Evolutionary conservation across 1,139 yeast genomes (phyloP).

Genomic region (Debaryomyces singareniensis): DNA sequence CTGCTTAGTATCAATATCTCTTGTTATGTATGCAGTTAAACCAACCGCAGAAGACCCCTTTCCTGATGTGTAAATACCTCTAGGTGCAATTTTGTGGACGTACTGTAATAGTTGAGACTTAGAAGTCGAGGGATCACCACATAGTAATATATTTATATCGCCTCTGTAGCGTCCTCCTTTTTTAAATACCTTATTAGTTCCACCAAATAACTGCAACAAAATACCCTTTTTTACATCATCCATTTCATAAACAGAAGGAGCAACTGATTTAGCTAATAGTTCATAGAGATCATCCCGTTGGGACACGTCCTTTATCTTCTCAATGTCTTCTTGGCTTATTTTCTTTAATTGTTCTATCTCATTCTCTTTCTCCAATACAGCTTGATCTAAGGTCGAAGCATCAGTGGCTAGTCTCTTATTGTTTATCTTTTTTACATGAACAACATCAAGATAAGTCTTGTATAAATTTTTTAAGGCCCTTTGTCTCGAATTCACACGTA

Average conservation of each 20-base stretch:
- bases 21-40: slow-evolving; percentile 90
- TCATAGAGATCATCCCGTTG: slow-evolving; percentile 78
- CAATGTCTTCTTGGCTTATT: slow-evolving; percentile 64
- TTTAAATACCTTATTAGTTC: slow-evolving; percentile 79
- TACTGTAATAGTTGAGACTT: slow-evolving; percentile 91
- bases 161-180: slow-evolving; percentile 97
- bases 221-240: slow-evolving; percentile 97
- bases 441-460: slow-evolving; percentile 92
- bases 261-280: slow-evolving; percentile 82
- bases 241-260: slow-evolving; percentile 93
- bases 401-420: slow-evolving; percentile 78
- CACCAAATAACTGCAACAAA: slow-evolving; percentile 87
- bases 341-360: slow-evolving; percentile 74
- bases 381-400: slow-evolving; percentile 52
- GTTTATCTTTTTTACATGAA: slow-evolving; percentile 84
- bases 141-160: slow-evolving; percentile 79
- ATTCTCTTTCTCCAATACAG: slow-evolving; percentile 44
- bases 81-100: slow-evolving; percentile 94
- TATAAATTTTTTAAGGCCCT: slow-evolving; percentile 77
- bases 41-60: slow-evolving; percentile 99
- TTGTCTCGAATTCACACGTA: slow-evolving; percentile 79
- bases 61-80: slow-evolving; percentile 97
- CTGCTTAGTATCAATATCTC: slow-evolving; percentile 91
- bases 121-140: slow-evolving; percentile 98
- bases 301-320: slow-evolving; percentile 54